Percentiles rank a stretch among this genome's conserved stretches.
Evolutionary conservation across 345 rosid species (phyloP).

Genomic region (Populus simonii): DNA sequence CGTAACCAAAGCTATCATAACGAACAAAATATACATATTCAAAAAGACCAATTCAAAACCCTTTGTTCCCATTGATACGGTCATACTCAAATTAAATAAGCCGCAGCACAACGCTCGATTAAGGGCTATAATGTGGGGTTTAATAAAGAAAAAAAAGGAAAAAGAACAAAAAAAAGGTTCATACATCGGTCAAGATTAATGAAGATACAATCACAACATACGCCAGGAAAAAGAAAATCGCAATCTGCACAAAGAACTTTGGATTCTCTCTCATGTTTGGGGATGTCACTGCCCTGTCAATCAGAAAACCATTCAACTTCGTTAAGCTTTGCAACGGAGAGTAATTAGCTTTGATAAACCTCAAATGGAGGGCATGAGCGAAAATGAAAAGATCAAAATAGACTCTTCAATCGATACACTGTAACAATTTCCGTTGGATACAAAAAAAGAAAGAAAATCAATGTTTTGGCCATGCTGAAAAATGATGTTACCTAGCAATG

Average conservation of each 20-base stretch:
- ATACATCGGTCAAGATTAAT: slow-evolving; percentile 85
- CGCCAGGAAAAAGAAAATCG: slow-evolving; percentile 81
- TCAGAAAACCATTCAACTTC: slow-evolving; percentile 5
- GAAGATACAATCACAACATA: slow-evolving; percentile 95
- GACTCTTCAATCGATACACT: neutral
- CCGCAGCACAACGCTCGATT: slow-evolving; percentile 8
- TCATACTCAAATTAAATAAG: slow-evolving; percentile 8
- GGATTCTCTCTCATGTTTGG: slow-evolving; percentile 99
- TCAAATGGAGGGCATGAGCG: neutral
- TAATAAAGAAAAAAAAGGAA: neutral
- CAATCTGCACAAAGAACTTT: slow-evolving; percentile 78
- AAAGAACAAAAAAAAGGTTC: slow-evolving; percentile 13
- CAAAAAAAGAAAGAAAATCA: neutral
- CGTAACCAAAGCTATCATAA: no score
- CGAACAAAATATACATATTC: neutral
- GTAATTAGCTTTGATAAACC: neutral
- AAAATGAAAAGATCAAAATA: no score
- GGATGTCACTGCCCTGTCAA: slow-evolving; percentile 88
- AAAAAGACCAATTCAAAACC: neutral
- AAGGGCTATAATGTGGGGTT: neutral
- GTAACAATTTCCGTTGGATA: neutral
- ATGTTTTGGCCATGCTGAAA: neutral
- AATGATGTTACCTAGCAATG: slow-evolving; percentile 65
- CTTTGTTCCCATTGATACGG: slow-evolving; percentile 18
- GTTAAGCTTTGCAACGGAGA: neutral